Percentiles rank a stretch among this genome's conserved stretches.
Evolutionary conservation across 2,329 filamentous ascomycete species (phyloP).

Genomic region (Penicillium sclerotiorum): DNA sequence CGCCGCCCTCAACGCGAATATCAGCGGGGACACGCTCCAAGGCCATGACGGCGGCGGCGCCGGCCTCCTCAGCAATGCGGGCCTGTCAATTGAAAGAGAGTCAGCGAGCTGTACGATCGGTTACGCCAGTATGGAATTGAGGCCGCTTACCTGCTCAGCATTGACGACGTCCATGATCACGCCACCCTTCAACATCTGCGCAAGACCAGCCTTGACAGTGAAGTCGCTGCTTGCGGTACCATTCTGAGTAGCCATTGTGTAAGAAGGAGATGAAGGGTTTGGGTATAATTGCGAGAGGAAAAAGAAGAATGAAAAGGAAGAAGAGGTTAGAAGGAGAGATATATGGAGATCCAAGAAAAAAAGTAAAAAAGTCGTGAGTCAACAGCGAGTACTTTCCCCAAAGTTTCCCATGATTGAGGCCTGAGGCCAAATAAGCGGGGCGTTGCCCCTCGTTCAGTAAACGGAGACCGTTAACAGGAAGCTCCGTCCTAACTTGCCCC

Average conservation of each 20-base stretch:
- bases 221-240: slow-evolving; percentile 60
- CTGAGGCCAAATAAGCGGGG: slow-evolving; percentile 3
- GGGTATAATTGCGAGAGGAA: slow-evolving; percentile 10
- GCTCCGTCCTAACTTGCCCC: not conserved
- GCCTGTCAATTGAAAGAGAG: slow-evolving; percentile 56
- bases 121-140: not conserved
- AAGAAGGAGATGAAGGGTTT: slow-evolving; percentile 8
- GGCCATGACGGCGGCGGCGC: slow-evolving; percentile 96
- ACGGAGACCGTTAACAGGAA: not conserved
- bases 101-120: not conserved
- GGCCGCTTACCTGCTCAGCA: slow-evolving; percentile 70
- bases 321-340: not conserved
- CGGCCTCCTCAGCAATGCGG: slow-evolving; percentile 95
- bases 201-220: slow-evolving; percentile 90
- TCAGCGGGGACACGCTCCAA: slow-evolving; percentile 96
- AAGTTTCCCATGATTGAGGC: not conserved
- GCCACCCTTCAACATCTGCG: slow-evolving; percentile 97
- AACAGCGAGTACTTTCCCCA: not conserved
- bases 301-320: slow-evolving; percentile 7
- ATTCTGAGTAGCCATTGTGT: slow-evolving; percentile 41
- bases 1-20: slow-evolving; percentile 88
- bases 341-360: not conserved
- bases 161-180: slow-evolving; percentile 99
- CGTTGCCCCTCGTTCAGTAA: not conserved
- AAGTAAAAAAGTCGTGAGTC: slow-evolving; percentile 2